Evolutionary conservation across 1,139 yeast species (phyloP).

Genomic region (Ogataea hybrid): DNA sequence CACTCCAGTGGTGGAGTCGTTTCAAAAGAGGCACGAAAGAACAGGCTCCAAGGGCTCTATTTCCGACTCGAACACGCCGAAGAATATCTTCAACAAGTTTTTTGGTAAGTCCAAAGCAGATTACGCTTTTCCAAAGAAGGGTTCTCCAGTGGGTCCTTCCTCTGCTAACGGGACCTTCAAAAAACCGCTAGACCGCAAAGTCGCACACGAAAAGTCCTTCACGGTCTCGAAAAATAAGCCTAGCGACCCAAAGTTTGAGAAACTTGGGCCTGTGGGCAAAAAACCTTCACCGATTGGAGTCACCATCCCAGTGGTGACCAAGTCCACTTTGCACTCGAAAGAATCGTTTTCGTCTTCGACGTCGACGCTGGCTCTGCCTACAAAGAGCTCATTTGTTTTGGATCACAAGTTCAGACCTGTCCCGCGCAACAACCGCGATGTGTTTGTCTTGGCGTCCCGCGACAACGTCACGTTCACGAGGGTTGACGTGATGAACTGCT

Average conservation of each 20-base stretch:
- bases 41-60: slow-evolving; percentile 30
- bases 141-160: slow-evolving; percentile 27
- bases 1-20: slow-evolving; percentile 6
- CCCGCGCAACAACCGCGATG: slow-evolving; percentile 26
- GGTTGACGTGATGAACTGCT: slow-evolving; percentile 39
- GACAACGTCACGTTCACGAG: slow-evolving; percentile 58
- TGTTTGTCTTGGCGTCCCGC: slow-evolving; percentile 51
- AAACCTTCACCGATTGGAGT: slow-evolving; percentile 32
- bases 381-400: slow-evolving; percentile 19
- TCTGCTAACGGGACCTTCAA: slow-evolving; percentile 16
- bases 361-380: slow-evolving; percentile 5
- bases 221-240: slow-evolving; percentile 9
- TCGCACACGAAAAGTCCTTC: slow-evolving; percentile 4
- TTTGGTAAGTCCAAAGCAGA: slow-evolving; percentile 24
- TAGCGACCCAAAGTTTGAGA: slow-evolving; percentile 27
- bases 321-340: slow-evolving; percentile 27
- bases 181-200: slow-evolving; percentile 4
- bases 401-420: slow-evolving; percentile 38
- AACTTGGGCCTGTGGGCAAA: slow-evolving; percentile 32
- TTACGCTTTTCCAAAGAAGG: slow-evolving; percentile 13
- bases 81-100: slow-evolving; percentile 34
- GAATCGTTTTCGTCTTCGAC: slow-evolving; percentile 12
- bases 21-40: slow-evolving; percentile 26
- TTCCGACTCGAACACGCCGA: slow-evolving; percentile 29
- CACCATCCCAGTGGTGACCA: slow-evolving; percentile 32